phyloP scores from a whole-genome alignment of 2,329 filamentous ascomycete genomes.

The Talaromyces sp. region DNA sequence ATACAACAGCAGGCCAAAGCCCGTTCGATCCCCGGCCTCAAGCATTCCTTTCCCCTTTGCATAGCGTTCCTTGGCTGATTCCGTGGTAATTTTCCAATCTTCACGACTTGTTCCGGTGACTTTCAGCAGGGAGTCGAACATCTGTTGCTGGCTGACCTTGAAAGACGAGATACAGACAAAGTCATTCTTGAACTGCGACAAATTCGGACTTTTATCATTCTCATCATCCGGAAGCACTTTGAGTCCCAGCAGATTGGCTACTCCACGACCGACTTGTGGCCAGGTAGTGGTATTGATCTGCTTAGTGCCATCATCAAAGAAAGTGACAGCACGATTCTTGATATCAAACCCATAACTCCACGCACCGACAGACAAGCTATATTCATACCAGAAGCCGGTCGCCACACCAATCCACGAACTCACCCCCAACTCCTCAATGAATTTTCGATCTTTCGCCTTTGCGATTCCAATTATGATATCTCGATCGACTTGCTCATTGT shows the following conservation, averaged over 20 bases:
- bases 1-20: slow-evolving; percentile 51
- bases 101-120: slow-evolving; percentile 53
- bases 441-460: slow-evolving; percentile 12
- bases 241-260: slow-evolving; percentile 49
- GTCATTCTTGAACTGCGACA: slow-evolving; percentile 47
- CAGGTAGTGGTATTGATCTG: slow-evolving; percentile 57
- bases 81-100: slow-evolving; percentile 56
- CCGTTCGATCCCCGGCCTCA: slow-evolving; percentile 39
- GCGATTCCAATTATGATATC: slow-evolving; percentile 32
- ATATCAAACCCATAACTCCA: slow-evolving; percentile 49
- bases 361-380: slow-evolving; percentile 38
- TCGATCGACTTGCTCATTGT: slow-evolving; percentile 28
- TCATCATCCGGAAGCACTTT: slow-evolving; percentile 37
- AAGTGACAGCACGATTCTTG: slow-evolving; percentile 35
- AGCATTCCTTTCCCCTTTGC: slow-evolving; percentile 45
- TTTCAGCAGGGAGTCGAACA: slow-evolving; percentile 56
- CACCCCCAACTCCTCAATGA: slow-evolving; percentile 39
- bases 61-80: slow-evolving; percentile 47
- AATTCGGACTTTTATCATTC: slow-evolving; percentile 31
- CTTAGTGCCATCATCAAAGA: slow-evolving; percentile 54
- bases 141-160: slow-evolving; percentile 57
- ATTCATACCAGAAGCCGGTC: slow-evolving; percentile 53
- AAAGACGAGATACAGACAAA: slow-evolving; percentile 54
- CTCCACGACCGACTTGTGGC: slow-evolving; percentile 50
- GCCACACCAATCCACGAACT: slow-evolving; percentile 42